phyloP scores from a whole-genome alignment of 1,284 basidiomycete genomes.

The Leccinum holopus region DNA sequence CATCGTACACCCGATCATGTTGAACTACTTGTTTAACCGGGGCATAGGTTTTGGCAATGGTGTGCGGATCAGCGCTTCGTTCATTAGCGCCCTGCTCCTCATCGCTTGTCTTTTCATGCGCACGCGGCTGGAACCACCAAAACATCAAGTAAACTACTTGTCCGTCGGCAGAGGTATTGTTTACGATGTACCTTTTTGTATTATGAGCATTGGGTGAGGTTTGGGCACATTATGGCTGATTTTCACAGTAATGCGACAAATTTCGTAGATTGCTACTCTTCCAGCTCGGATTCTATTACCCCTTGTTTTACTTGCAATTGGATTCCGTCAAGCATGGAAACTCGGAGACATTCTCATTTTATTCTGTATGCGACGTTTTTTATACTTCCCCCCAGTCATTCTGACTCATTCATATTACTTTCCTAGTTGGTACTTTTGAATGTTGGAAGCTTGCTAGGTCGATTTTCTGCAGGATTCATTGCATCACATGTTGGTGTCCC shows the following conservation, averaged over 20 bases:
- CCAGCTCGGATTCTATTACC: constrained; percentile 20
- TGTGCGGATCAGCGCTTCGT: constrained; percentile 33
- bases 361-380: constrained; percentile 22
- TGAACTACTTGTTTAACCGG: constrained; percentile 39
- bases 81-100: constrained; percentile 30
- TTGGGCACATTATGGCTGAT: background rate
- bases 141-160: constrained; percentile 19
- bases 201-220: constrained; percentile 25
- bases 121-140: constrained; percentile 29
- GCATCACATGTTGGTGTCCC: constrained; percentile 22
- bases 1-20: constrained; percentile 38
- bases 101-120: constrained; percentile 31
- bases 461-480: constrained; percentile 29
- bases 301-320: constrained; percentile 33
- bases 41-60: constrained; percentile 30
- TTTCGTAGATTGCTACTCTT: constrained; percentile 21
- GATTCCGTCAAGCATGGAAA: constrained; percentile 30
- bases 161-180: constrained; percentile 17
- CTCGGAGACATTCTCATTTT: constrained; percentile 32
- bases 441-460: constrained; percentile 24
- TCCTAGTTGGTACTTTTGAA: constrained; percentile 32
- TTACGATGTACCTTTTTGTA: constrained; percentile 24
- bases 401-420: background rate
- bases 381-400: background rate
- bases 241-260: background rate